Conservation (phyloP, 129 eudicot species). For the Heracleum sosnowskyi region DNA sequence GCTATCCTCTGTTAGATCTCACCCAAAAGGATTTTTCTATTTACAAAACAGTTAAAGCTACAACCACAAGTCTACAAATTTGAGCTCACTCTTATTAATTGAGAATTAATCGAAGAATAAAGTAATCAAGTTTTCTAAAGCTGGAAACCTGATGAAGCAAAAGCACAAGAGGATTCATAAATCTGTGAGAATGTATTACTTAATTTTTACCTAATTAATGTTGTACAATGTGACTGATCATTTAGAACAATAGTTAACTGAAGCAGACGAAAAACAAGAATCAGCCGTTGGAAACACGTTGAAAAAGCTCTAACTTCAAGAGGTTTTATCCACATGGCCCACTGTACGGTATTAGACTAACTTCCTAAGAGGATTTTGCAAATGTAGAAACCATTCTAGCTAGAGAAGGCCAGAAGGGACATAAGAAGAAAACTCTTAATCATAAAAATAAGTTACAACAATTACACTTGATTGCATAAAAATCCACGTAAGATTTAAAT, state of each 20-base stretch:
- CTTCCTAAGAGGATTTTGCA: not conserved
- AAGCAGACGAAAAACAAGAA: not conserved
- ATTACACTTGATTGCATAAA: not conserved
- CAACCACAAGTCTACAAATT: not conserved
- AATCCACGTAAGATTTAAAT: not conserved
- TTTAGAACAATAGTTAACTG: not conserved
- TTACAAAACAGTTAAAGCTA: not conserved
- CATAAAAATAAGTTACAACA: not conserved
- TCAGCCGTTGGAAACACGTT: not conserved
- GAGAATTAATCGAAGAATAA: not conserved
- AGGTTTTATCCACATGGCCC: not conserved
- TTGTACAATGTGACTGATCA: not conserved
- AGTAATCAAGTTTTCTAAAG: not conserved
- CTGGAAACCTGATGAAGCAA: not conserved
- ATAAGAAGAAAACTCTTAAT: not conserved
- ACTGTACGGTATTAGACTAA: not conserved
- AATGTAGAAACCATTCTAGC: not conserved
- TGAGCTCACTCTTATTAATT: not conserved
- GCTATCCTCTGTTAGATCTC: conserved; percentile 1
- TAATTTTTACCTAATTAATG: not conserved
- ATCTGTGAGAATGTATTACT: not conserved
- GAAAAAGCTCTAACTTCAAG: not conserved
- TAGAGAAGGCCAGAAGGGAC: not conserved
- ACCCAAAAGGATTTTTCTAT: not conserved
- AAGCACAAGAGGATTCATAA: not conserved